Conservation (phyloP, 495 filamentous ascomycete genomes). For the Aspergillus cristatus region DNA sequence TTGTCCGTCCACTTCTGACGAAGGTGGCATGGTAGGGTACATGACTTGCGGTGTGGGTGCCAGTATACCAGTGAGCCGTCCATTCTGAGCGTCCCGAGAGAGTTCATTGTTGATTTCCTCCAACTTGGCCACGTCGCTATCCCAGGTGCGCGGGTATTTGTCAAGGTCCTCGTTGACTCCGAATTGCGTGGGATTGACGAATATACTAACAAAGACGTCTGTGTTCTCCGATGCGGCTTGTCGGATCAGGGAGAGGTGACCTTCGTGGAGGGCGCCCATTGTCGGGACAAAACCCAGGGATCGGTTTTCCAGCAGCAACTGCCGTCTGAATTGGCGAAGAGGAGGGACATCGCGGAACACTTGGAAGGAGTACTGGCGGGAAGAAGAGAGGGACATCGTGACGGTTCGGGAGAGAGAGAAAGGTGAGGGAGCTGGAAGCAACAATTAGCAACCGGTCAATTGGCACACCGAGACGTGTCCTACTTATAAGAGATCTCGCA, state of each 20-base stretch:
- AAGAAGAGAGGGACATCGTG: constrained; percentile 14
- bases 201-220: constrained; percentile 80
- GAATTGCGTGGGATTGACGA: constrained; percentile 95
- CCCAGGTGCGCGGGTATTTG: constrained; percentile 88
- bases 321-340: constrained; percentile 62
- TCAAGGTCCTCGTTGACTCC: constrained; percentile 79
- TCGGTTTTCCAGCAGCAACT: constrained; percentile 56
- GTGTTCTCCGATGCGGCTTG: constrained; percentile 76
- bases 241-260: constrained; percentile 81
- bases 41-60: constrained; percentile 73
- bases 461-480: not conserved
- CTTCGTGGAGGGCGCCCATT: constrained; percentile 91
- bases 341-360: constrained; percentile 64
- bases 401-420: constrained; percentile 19
- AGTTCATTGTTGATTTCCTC: constrained; percentile 63
- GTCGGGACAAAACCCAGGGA: constrained; percentile 87
- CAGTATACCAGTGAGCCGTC: constrained; percentile 74
- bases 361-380: constrained; percentile 41
- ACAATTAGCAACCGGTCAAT: too few species aligned
- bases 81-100: constrained; percentile 44
- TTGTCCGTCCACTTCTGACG: constrained; percentile 63
- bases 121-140: constrained; percentile 58
- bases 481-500: constrained; percentile 11
- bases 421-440: constrained; percentile 18
- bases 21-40: constrained; percentile 78